Percentiles rank a stretch among this genome's conserved stretches.
phyloP scores from a whole-genome alignment of 2,329 filamentous ascomycete species.

The Aureobasidium sp. region DNA sequence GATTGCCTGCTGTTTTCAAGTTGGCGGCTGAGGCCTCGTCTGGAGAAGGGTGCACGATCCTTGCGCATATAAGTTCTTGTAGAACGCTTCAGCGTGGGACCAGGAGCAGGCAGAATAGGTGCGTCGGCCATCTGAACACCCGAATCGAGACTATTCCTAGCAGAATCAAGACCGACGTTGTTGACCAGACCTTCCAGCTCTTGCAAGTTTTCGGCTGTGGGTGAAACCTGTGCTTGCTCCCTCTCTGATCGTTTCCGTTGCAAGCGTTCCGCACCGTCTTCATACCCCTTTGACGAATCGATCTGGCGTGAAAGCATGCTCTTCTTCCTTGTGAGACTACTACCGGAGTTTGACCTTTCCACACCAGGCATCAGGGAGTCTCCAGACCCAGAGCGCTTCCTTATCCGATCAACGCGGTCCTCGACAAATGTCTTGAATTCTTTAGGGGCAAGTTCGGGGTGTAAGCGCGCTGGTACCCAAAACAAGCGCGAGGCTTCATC shows the following conservation, averaged over 20 bases:
- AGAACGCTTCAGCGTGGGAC: constrained; percentile 75
- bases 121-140: constrained; percentile 30
- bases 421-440: constrained; percentile 97
- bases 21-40: constrained; percentile 56
- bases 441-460: constrained; percentile 88
- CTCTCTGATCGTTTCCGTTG: constrained; percentile 59
- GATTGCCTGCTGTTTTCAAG: constrained; percentile 45
- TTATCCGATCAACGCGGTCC: constrained; percentile 82
- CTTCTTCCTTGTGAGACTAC: constrained; percentile 73
- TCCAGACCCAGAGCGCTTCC: constrained; percentile 66
- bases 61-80: constrained; percentile 55
- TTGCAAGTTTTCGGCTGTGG: constrained; percentile 51
- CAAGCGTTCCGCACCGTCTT: constrained; percentile 74
- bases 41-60: constrained; percentile 57
- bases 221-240: constrained; percentile 18
- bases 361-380: constrained; percentile 52
- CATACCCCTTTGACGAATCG: constrained; percentile 65
- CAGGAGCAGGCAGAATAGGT: constrained; percentile 70
- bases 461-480: constrained; percentile 91
- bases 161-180: constrained; percentile 55
- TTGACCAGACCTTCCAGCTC: constrained; percentile 74
- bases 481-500: constrained; percentile 82
- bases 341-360: constrained; percentile 46
- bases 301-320: constrained; percentile 94
- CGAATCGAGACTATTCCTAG: constrained; percentile 33